A percentile compares a stretch with the other conserved stretches of the same genome.
Conservation (phyloP, 257 asterid genomes). For the Ilex asprella region DNA sequence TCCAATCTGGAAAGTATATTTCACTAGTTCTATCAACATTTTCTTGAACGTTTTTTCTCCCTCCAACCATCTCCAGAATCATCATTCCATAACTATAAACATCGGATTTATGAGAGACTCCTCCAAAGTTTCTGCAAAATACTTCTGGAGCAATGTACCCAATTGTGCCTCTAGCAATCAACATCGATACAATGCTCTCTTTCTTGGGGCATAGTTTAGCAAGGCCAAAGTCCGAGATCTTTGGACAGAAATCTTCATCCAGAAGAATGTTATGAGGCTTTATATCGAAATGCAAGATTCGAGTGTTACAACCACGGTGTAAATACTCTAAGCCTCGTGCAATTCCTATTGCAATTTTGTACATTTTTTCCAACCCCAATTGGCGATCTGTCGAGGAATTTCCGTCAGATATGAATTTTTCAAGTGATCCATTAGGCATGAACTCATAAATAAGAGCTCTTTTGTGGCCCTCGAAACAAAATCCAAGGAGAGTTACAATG, state of each 20-base stretch:
- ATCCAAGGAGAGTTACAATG: constrained; percentile 58
- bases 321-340: not conserved
- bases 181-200: not conserved
- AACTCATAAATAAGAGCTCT: constrained; percentile 51
- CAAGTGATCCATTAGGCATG: constrained; percentile 62
- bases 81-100: not conserved
- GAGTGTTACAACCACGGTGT: not conserved
- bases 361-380: not conserved
- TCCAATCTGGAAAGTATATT: not conserved
- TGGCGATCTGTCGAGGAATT: not conserved
- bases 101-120: not conserved
- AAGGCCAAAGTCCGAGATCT: not conserved
- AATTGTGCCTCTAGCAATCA: not conserved
- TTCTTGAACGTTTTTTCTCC: not conserved
- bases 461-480: constrained; percentile 28
- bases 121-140: not conserved
- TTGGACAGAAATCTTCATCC: not conserved
- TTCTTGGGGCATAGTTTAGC: not conserved
- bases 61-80: not conserved
- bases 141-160: not conserved
- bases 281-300: not conserved
- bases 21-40: not conserved
- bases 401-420: constrained; percentile 33
- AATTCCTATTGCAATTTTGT: not conserved
- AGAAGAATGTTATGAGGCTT: not conserved